A percentile compares a stretch with the other conserved stretches of the same genome.
Conservation (phyloP, 2,329 filamentous ascomycete genomes). For the Phialophora verrucosa region DNA sequence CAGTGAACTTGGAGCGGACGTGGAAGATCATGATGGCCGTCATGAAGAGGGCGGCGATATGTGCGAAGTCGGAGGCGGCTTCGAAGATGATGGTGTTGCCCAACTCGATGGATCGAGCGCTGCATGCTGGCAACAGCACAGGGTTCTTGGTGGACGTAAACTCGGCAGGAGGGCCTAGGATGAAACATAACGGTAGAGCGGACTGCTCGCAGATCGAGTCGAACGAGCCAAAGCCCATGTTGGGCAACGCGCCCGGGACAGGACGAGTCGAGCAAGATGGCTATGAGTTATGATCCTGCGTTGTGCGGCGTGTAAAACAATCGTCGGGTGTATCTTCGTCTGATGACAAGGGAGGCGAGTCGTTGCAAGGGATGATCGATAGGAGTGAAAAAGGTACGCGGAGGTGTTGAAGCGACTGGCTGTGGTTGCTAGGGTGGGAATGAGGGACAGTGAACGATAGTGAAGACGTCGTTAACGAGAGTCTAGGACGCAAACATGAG, state of each 20-base stretch:
- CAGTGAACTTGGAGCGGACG: constrained; percentile 95
- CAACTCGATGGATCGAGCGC: constrained; percentile 90
- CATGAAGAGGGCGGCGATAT: constrained; percentile 90
- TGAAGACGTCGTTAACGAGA: constrained; percentile 15
- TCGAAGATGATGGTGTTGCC: constrained; percentile 99
- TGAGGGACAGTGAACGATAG: constrained; percentile 13
- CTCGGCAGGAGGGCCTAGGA: constrained; percentile 70
- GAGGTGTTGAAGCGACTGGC: constrained; percentile 9
- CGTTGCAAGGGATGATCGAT: constrained; percentile 3
- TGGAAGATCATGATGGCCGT: constrained; percentile 97
- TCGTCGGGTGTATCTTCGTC: constrained; percentile 4
- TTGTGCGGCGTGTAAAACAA: neutral
- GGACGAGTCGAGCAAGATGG: neutral
- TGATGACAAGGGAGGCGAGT: neutral
- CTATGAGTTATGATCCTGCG: neutral
- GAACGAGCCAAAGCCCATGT: constrained; percentile 92
- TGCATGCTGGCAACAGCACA: constrained; percentile 88
- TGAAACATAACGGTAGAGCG: constrained; percentile 83
- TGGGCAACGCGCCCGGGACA: constrained; percentile 44
- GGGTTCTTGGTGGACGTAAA: constrained; percentile 68
- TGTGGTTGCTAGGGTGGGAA: neutral
- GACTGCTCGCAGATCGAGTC: constrained; percentile 82
- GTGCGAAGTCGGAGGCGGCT: constrained; percentile 85
- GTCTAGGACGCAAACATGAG: constrained; percentile 6
- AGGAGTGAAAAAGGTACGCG: neutral